Percentiles rank a stretch among this genome's conserved stretches.
Conservation (phyloP, 768 basidiomycete genomes). For the Amanita subjunquillea region DNA sequence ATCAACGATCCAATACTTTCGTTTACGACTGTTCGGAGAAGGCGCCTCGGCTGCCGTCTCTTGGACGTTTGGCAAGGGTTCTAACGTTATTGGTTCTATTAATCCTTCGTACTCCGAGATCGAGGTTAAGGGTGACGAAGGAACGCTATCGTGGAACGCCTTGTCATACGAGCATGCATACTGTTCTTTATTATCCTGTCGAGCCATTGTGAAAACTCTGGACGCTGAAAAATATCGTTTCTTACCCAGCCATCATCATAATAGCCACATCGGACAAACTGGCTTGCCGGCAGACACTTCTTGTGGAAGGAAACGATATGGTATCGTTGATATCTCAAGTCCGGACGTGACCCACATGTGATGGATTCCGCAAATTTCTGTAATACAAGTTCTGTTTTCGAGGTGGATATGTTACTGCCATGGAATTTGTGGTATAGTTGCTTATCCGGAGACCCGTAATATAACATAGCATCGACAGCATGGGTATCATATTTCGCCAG, state of each 20-base stretch:
- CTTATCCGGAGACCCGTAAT: not conserved
- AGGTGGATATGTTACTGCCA: not conserved
- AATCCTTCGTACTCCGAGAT: not conserved
- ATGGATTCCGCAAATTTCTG: not conserved
- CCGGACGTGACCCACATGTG: not conserved
- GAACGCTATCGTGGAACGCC: not conserved
- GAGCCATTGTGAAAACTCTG: not conserved
- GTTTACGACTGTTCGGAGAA: not conserved
- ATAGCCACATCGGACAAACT: not conserved
- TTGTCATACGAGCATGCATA: not conserved
- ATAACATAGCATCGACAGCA: conserved; percentile 5
- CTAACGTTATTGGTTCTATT: not conserved
- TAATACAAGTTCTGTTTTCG: not conserved
- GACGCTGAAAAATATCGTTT: not conserved
- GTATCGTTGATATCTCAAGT: conserved; percentile 3
- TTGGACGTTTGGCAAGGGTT: not conserved
- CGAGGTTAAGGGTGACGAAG: not conserved
- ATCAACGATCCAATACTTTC: not conserved
- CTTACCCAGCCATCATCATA: conserved; percentile 6
- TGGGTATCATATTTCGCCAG: not conserved
- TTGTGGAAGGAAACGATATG: not conserved
- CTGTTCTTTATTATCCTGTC: not conserved
- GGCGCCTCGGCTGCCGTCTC: not conserved
- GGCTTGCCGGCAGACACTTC: not conserved
- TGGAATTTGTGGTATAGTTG: not conserved